phyloP scores from a whole-genome alignment of 148 eudicot species.

The Vaccinium myrtillus region DNA sequence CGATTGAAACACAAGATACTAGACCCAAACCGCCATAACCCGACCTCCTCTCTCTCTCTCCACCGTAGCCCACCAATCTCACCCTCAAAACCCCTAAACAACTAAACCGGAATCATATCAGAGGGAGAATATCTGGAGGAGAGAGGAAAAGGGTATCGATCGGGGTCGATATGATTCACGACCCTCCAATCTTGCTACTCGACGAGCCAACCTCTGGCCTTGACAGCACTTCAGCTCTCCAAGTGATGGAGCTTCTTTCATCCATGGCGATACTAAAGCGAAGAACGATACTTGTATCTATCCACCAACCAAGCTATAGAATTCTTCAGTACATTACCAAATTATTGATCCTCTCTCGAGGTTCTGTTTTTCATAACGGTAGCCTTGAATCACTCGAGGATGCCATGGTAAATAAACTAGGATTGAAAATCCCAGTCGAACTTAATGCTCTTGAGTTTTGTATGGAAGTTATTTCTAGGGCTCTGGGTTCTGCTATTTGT shows the following conservation, averaged over 20 bases:
- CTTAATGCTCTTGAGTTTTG: constrained; percentile 78
- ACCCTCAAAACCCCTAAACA: no score
- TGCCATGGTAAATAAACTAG: constrained; percentile 44
- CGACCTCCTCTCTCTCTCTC: no score
- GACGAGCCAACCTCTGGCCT: constrained; percentile 97
- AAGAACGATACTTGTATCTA: constrained; percentile 67
- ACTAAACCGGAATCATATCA: constrained; percentile 20
- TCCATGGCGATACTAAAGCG: constrained; percentile 57
- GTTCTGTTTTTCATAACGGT: constrained; percentile 69
- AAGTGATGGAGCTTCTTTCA: constrained; percentile 71
- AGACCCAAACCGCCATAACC: no score
- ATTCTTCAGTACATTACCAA: constrained; percentile 60
- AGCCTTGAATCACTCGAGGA: constrained; percentile 63
- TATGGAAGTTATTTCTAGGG: constrained; percentile 83
- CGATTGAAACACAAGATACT: no score
- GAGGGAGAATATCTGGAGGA: constrained; percentile 88
- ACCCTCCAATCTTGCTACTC: constrained; percentile 72
- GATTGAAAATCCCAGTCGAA: constrained; percentile 64
- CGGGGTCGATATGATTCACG: constrained; percentile 87
- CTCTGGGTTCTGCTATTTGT: no score
- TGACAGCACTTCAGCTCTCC: constrained; percentile 83
- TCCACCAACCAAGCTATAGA: constrained; percentile 92
- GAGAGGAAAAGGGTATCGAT: constrained; percentile 88
- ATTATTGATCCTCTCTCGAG: constrained; percentile 78
- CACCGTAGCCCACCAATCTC: no score